These are phyloP conservation scores for Kuraishia capsulata DNA, from an alignment of 805 yeast genomes.

Conservation along the genomic window DNA sequence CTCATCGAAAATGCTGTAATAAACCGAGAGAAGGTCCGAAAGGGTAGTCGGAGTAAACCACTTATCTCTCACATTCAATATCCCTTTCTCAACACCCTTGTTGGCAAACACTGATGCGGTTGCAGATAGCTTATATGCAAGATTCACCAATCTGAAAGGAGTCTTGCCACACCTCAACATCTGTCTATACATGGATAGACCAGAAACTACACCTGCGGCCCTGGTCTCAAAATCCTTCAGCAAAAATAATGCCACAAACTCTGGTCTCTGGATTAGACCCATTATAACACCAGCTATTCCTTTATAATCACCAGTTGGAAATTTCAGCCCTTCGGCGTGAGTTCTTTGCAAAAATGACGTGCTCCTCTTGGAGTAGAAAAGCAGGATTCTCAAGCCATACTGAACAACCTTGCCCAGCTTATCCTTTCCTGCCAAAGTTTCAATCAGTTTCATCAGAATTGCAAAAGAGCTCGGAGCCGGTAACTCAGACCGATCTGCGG, in stretches of 20 bases:
- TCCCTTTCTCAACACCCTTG: conserved; percentile 9
- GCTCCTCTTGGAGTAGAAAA: conserved; percentile 16
- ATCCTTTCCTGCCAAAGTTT: conserved; percentile 60
- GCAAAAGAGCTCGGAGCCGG: conserved; percentile 20
- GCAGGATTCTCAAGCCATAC: conserved; percentile 44
- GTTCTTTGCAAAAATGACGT: conserved; percentile 10
- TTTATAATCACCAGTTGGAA: background rate
- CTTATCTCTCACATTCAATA: conserved; percentile 13
- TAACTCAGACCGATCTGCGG: background rate
- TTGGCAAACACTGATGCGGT: conserved; percentile 11
- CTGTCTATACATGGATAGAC: conserved; percentile 52
- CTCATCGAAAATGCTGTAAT: conserved; percentile 63
- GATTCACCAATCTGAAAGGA: conserved; percentile 43
- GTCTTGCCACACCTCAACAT: conserved; percentile 62
- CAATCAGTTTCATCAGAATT: conserved; percentile 42
- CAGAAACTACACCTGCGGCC: conserved; percentile 33
- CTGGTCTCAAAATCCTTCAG: conserved; percentile 30
- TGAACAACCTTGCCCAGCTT: conserved; percentile 58
- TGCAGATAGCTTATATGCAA: conserved; percentile 22
- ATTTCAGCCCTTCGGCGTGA: conserved; percentile 3
- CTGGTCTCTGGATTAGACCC: conserved; percentile 11
- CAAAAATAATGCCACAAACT: conserved; percentile 10
- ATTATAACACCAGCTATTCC: background rate
- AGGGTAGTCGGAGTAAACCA: conserved; percentile 37
- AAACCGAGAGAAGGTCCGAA: conserved; percentile 44